Base-by-base conservation (phyloP, 306 rosid species). In the Prunus mume region DNA sequence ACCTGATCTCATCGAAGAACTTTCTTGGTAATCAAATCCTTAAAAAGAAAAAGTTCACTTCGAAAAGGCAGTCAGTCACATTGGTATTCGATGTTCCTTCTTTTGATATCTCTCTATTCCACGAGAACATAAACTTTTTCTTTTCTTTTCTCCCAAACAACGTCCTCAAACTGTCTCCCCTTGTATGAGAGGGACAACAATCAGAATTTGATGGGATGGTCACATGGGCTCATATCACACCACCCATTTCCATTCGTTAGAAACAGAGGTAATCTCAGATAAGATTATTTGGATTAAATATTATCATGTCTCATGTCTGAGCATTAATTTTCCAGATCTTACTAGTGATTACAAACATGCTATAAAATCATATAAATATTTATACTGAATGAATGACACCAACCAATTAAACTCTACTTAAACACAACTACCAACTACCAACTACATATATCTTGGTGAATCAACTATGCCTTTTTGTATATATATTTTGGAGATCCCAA, bases 361-460 rank as follows among this genome's bases (percentile, higher is more conserved):
- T 46, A 8, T 38, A 38, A 50, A 18, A 46, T 3, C 13, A 65
- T 2, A 19, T 65, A 17, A 8, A 65, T 55, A 58, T 14, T 65
- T 9, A 17, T 65, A 19, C 46, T 46, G 34, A 68, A 45, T 66
- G 19, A 46, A 24, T 24, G 38, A 24, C 6, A 11, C 24, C 45
- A 50, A 70, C 75, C 49, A 19, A n/a, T 71, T 0, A 2, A 32
- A 32, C 38, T 32, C 38, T 17, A 25, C 18, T 43, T 19, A 25
- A 73, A 60, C 68, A 25, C 58, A 15, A 61, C 14, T 12, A 24
- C 46, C 30, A 45, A 5, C 30, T 12, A 12, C 24, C n/a, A n/a
- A n/a, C n/a, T n/a, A 22, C 60, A 61, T 60, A 46, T 60, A 73
- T 58, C 77, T 73, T 28, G 51, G 47, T 61, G 46, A 58, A 61